These are phyloP conservation scores for Candida jianshihensis DNA, from an alignment of 805 yeast genomes.

Conservation along the genomic window DNA sequence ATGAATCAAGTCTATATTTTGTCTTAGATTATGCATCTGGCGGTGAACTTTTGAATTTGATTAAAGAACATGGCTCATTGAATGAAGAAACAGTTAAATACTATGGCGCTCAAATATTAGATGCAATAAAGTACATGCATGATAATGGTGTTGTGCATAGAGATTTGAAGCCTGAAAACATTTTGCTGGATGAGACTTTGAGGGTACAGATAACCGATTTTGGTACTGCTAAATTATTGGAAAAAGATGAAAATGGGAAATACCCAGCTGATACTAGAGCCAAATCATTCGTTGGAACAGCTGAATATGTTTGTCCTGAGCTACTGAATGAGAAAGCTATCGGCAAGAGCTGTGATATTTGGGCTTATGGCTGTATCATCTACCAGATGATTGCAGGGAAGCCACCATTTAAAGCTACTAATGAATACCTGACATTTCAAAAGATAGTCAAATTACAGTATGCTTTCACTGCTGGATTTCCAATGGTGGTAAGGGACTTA, in stretches of 20 bases:
- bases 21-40: slow-evolving; percentile 74
- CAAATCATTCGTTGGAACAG: slow-evolving; percentile 80
- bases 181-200: slow-evolving; percentile 53
- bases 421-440: slow-evolving; percentile 76
- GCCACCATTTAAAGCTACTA: slow-evolving; percentile 82
- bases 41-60: slow-evolving; percentile 65
- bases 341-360: slow-evolving; percentile 92
- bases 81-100: slow-evolving; percentile 63
- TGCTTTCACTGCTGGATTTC: slow-evolving; percentile 83
- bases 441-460: slow-evolving; percentile 73
- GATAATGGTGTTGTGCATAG: slow-evolving; percentile 71
- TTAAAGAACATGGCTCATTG: slow-evolving; percentile 63
- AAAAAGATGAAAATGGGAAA: slow-evolving; percentile 39
- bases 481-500: slow-evolving; percentile 62
- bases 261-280: slow-evolving; percentile 67
- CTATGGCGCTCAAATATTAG: slow-evolving; percentile 67
- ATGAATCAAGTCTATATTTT: slow-evolving; percentile 63
- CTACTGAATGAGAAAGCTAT: slow-evolving; percentile 68
- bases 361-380: slow-evolving; percentile 97
- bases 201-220: slow-evolving; percentile 72
- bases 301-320: slow-evolving; percentile 81
- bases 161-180: slow-evolving; percentile 81
- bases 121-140: slow-evolving; percentile 68
- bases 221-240: slow-evolving; percentile 74
- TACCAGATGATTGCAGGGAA: slow-evolving; percentile 93